Conservation (phyloP, 2,329 filamentous ascomycete genomes). For the Trichoderma atrobrunneum region DNA sequence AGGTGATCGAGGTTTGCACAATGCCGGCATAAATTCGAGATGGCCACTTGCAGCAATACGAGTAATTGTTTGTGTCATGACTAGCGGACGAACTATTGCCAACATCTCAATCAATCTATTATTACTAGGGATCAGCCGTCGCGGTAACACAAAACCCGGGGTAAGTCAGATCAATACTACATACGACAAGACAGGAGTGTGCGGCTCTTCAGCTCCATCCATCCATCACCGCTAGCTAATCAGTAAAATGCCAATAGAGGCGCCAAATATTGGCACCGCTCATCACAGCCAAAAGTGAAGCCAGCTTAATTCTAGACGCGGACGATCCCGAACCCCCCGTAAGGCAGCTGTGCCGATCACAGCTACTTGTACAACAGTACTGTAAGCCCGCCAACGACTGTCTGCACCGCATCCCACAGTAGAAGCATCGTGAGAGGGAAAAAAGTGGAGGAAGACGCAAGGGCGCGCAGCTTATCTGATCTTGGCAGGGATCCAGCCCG, state of each 20-base stretch:
- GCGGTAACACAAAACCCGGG: not conserved
- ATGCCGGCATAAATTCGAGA: not conserved
- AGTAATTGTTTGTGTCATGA: too few relatives aligned
- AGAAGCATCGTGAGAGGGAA: not conserved
- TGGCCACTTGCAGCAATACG: not conserved
- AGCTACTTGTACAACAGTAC: too few relatives aligned
- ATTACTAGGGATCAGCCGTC: not conserved
- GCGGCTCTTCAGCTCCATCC: not conserved
- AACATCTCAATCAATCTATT: not conserved
- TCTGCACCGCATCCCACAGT: too few relatives aligned
- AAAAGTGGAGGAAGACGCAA: slow-evolving; percentile 13
- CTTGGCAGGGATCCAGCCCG: slow-evolving; percentile 1
- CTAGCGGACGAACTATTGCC: not conserved
- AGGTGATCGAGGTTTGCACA: not conserved
- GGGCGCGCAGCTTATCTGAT: slow-evolving; percentile 13
- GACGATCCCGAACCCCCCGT: not conserved
- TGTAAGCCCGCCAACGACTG: too few relatives aligned
- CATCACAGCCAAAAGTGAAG: not conserved
- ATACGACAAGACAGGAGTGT: not conserved
- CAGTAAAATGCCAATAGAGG: not conserved
- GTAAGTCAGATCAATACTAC: not conserved
- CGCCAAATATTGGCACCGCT: not conserved
- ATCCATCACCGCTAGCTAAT: not conserved
- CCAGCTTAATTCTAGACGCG: not conserved
- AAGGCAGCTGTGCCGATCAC: not conserved